Percentiles rank a stretch among this genome's conserved stretches.
Conservation (phyloP, 345 rosid genomes). For the Cardamine chenopodiifolia region DNA sequence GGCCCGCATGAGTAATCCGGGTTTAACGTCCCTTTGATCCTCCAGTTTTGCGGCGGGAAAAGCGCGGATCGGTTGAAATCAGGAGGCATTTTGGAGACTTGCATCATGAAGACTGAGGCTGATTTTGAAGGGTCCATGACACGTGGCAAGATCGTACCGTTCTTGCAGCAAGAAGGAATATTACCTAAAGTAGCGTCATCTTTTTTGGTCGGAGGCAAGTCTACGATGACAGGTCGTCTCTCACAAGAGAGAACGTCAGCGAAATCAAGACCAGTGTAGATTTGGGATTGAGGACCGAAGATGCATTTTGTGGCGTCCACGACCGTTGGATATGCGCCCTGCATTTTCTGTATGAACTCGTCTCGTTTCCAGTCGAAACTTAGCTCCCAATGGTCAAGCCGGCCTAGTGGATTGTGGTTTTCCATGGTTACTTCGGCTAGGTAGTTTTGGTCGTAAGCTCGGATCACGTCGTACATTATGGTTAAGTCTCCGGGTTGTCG, state of each 20-base stretch:
- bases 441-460: conserved; percentile 76
- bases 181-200: conserved; percentile 71
- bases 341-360: conserved; percentile 79
- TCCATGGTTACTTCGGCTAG: conserved; percentile 77
- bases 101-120: conserved; percentile 71
- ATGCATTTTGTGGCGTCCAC: conserved; percentile 84
- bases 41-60: conserved; percentile 83
- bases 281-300: conserved; percentile 68
- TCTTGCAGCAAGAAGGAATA: conserved; percentile 78
- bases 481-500: conserved; percentile 88
- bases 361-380: conserved; percentile 94
- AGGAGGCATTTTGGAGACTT: conserved; percentile 93
- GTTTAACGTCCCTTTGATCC: conserved; percentile 81
- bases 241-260: conserved; percentile 81
- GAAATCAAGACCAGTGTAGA: conserved; percentile 65
- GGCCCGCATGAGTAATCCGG: conserved; percentile 89
- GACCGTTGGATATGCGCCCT: conserved; percentile 82
- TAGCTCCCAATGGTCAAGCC: conserved; percentile 93
- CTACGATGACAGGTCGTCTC: conserved; percentile 81
- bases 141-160: conserved; percentile 87
- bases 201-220: conserved; percentile 83
- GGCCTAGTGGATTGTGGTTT: conserved; percentile 90
- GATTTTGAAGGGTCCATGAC: conserved; percentile 89
- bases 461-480: conserved; percentile 84
- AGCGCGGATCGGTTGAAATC: conserved; percentile 71